Conservation (phyloP, 495 filamentous ascomycete genomes). For the Aspergillus heteromorphus region DNA sequence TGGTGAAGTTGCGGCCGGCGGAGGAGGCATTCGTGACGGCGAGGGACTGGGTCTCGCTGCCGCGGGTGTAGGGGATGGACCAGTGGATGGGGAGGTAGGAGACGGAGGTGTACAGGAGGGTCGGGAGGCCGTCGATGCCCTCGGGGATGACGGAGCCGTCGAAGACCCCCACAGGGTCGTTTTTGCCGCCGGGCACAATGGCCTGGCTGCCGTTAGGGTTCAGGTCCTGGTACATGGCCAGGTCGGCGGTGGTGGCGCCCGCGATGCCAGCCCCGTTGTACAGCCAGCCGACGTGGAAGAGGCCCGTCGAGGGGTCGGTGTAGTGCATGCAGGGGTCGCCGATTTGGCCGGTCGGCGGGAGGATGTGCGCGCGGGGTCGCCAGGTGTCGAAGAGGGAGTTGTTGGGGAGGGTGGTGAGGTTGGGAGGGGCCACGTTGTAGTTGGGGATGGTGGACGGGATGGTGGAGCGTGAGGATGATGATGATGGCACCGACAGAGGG, state of each 20-base stretch:
- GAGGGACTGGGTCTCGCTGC: conserved; percentile 19
- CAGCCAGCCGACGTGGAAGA: conserved; percentile 21
- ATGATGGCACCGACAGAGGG: neutral
- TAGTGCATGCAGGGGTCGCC: conserved; percentile 21
- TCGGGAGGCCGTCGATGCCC: conserved; percentile 16
- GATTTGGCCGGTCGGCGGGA: conserved; percentile 14
- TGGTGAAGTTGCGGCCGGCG: conserved; percentile 19
- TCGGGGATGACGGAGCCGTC: conserved; percentile 19
- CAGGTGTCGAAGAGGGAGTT: conserved; percentile 16
- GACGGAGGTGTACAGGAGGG: conserved; percentile 20
- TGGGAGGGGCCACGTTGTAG: conserved; percentile 7
- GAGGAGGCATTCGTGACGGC: conserved; percentile 16
- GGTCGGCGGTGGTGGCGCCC: conserved; percentile 13
- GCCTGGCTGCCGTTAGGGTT: conserved; percentile 9
- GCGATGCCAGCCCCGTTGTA: conserved; percentile 14
- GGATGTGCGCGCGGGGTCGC: conserved; percentile 17
- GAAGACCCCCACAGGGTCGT: conserved; percentile 19
- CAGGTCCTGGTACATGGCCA: conserved; percentile 13
- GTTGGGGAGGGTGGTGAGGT: conserved; percentile 15
- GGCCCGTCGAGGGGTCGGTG: conserved; percentile 18
- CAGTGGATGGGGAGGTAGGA: conserved; percentile 21
- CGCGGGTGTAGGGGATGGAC: conserved; percentile 20
- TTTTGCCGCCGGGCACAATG: conserved; percentile 16
- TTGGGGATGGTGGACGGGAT: neutral
- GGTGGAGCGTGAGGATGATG: neutral